A percentile compares a stretch with the other conserved stretches of the same genome.
These are phyloP conservation scores for Chimonanthus salicifolius DNA, from an alignment of 164 flowering plant species.

Conservation along the genomic window DNA sequence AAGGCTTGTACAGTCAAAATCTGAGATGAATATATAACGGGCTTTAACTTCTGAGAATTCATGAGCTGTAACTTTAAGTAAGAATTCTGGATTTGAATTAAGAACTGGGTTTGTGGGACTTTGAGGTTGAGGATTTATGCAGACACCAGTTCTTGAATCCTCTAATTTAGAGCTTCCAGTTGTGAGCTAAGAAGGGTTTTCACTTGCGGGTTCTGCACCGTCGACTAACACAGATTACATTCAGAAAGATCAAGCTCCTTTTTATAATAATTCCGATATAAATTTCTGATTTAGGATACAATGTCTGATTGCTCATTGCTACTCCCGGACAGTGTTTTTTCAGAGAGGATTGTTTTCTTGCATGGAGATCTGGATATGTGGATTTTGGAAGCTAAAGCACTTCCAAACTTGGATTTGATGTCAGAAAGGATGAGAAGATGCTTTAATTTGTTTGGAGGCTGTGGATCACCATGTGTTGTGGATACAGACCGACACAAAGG, in stretches of 20 bases:
- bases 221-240: not conserved
- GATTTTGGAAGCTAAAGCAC: conserved; percentile 55
- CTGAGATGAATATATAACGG: not conserved
- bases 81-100: not conserved
- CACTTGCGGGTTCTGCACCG: not conserved
- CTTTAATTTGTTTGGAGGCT: conserved; percentile 36
- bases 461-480: conserved; percentile 20
- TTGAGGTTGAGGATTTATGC: not conserved
- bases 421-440: conserved; percentile 54
- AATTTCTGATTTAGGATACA: not conserved
- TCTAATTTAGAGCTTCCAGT: not conserved
- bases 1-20: not conserved
- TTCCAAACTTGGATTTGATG: conserved; percentile 74
- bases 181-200: not conserved
- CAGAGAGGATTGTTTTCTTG: conserved; percentile 35
- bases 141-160: not conserved
- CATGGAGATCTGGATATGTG: conserved; percentile 62
- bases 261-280: not conserved
- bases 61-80: no score
- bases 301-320: conserved; percentile 18
- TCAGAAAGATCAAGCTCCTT: not conserved
- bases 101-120: not conserved
- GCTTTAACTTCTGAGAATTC: no score
- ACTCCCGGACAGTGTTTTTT: conserved; percentile 8
- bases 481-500: conserved; percentile 11